phyloP scores from a whole-genome alignment of 306 rosid species.

The Ziziphus jujuba region DNA sequence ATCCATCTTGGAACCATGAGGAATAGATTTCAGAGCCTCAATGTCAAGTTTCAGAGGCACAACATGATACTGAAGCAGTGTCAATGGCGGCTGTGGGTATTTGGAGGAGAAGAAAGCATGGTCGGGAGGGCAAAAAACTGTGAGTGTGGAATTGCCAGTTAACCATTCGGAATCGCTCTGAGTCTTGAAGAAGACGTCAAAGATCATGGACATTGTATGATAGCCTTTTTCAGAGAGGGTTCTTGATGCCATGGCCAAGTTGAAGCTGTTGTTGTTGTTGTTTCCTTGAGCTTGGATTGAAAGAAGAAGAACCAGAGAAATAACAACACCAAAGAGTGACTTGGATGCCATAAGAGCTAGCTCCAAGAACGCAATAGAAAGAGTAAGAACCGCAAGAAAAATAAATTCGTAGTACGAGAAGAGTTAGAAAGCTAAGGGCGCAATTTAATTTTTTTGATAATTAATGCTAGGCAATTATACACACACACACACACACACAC shows the following conservation, averaged over 20 bases:
- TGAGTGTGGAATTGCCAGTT: neutral
- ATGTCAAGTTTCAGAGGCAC: constrained; percentile 1
- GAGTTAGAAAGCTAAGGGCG: too few species aligned
- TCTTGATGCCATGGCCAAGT: neutral
- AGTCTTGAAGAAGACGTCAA: neutral
- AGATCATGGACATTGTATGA: neutral
- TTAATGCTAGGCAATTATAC: too few species aligned
- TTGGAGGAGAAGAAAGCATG: constrained; percentile 9
- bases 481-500: too few species aligned
- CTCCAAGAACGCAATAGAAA: too few species aligned
- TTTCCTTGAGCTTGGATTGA: too few species aligned
- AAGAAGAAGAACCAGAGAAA: too few species aligned
- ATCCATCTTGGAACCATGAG: constrained; percentile 6
- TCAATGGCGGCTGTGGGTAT: constrained; percentile 9
- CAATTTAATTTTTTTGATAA: too few species aligned
- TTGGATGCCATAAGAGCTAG: too few species aligned
- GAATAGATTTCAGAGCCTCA: neutral
- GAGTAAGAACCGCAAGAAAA: too few species aligned
- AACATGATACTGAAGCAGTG: neutral
- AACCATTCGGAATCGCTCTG: neutral
- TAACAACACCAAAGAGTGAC: too few species aligned
- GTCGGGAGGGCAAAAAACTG: constrained; percentile 16
- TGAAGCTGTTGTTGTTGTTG: too few species aligned
- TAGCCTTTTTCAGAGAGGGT: constrained; percentile 1
- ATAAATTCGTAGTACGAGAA: too few species aligned